Evolutionary conservation across 2,329 filamentous ascomycete genomes (phyloP).

Genomic region (Hypocreales sp.): DNA sequence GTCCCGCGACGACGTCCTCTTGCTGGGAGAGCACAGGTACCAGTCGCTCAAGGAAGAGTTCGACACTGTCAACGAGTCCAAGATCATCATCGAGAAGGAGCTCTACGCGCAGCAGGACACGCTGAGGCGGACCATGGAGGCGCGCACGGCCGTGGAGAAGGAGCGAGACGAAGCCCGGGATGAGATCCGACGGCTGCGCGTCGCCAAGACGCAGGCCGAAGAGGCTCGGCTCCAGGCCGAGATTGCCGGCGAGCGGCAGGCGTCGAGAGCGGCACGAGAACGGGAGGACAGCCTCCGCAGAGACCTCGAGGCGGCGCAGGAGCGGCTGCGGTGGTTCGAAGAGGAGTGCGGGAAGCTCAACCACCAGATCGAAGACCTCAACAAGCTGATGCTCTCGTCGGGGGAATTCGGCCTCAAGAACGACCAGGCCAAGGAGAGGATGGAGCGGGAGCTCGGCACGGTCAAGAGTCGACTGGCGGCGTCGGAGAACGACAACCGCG

Average conservation of each 20-base stretch:
- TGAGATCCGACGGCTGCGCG: slow-evolving; percentile 68
- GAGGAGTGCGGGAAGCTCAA: slow-evolving; percentile 63
- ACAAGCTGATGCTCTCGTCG: slow-evolving; percentile 74
- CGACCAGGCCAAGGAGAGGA: slow-evolving; percentile 84
- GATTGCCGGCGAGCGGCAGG: slow-evolving; percentile 60
- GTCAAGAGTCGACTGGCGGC: slow-evolving; percentile 79
- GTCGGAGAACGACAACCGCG: slow-evolving; percentile 91
- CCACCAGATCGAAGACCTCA: slow-evolving; percentile 69
- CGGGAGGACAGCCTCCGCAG: slow-evolving; percentile 61
- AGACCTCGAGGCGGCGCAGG: slow-evolving; percentile 67
- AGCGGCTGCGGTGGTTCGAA: slow-evolving; percentile 65
- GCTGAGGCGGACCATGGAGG: slow-evolving; percentile 71
- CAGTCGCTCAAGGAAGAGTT: slow-evolving; percentile 71
- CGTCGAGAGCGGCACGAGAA: slow-evolving; percentile 65
- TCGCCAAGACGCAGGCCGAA: slow-evolving; percentile 73
- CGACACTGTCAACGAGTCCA: slow-evolving; percentile 76
- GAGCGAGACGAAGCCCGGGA: slow-evolving; percentile 80
- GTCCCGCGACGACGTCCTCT: slow-evolving; percentile 82
- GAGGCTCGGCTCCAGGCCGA: slow-evolving; percentile 76
- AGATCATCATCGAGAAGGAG: slow-evolving; percentile 96
- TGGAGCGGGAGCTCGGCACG: slow-evolving; percentile 82
- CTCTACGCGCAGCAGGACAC: slow-evolving; percentile 92
- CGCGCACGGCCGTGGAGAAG: slow-evolving; percentile 62
- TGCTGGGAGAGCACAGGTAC: slow-evolving; percentile 81
- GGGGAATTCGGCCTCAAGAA: slow-evolving; percentile 80